phyloP scores from a whole-genome alignment of 176 grass and related monocot species.

The Oryza officinalis region DNA sequence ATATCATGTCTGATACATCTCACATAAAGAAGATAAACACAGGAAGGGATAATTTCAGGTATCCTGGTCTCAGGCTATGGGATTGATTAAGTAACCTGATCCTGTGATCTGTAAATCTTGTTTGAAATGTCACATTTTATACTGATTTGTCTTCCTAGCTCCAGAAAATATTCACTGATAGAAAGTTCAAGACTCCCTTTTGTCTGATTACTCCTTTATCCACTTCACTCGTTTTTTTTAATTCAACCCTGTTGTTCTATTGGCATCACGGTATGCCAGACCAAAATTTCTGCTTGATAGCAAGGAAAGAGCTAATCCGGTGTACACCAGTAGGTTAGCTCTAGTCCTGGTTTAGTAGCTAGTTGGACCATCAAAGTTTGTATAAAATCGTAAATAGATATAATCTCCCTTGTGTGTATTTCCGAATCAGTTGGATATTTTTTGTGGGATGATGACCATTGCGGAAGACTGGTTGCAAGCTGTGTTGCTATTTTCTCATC shows the following conservation, averaged over 20 bases:
- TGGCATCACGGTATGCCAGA: neutral
- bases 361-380: neutral
- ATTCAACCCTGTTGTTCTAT: neutral
- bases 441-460: neutral
- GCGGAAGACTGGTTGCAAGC: neutral
- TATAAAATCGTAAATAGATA: neutral
- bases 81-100: neutral
- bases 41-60: neutral
- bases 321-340: neutral
- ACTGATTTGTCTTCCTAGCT: slow-evolving; percentile 24
- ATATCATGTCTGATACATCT: neutral
- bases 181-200: neutral
- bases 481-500: neutral
- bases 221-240: neutral
- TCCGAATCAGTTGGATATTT: neutral
- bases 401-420: neutral
- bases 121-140: neutral
- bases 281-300: neutral
- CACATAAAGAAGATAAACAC: neutral
- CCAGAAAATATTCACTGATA: neutral
- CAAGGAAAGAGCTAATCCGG: neutral
- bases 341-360: neutral
- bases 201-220: neutral
- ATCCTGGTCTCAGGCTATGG: neutral
- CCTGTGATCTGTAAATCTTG: neutral